Evolutionary conservation across 805 yeast genomes (phyloP).

Genomic region (Torulaspora maleeae): DNA sequence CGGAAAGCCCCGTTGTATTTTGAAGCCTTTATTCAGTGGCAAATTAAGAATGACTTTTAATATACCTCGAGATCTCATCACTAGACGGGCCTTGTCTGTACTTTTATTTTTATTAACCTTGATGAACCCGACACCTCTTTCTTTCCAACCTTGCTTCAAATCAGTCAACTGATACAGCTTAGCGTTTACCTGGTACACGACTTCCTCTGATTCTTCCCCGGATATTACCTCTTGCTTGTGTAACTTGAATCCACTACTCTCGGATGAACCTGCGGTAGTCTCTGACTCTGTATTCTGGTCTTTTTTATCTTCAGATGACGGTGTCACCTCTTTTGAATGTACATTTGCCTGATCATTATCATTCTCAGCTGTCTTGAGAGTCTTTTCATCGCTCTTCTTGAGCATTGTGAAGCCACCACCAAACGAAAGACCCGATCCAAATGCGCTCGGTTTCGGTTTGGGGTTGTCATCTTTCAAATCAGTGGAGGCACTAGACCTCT

Average conservation of each 20-base stretch:
- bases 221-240: constrained; percentile 61
- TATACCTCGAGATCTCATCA: constrained; percentile 88
- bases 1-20: constrained; percentile 73
- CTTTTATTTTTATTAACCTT: constrained; percentile 58
- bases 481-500: constrained; percentile 28
- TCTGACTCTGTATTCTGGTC: constrained; percentile 18
- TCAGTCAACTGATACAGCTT: constrained; percentile 72
- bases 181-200: constrained; percentile 64
- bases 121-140: constrained; percentile 85
- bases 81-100: constrained; percentile 54
- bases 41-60: constrained; percentile 76
- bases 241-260: constrained; percentile 55
- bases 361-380: constrained; percentile 2
- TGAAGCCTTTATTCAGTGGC: constrained; percentile 57
- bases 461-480: constrained; percentile 7
- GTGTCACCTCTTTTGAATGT: constrained; percentile 14
- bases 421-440: constrained; percentile 45
- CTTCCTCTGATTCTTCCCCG: constrained; percentile 85
- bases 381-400: constrained; percentile 15
- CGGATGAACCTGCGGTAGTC: constrained; percentile 33
- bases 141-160: constrained; percentile 84
- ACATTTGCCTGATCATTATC: background rate
- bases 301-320: constrained; percentile 9
- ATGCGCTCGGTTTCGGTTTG: constrained; percentile 31
- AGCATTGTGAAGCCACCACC: constrained; percentile 35